phyloP scores from a whole-genome alignment of 139 green algal genomes.

The Edaphochlamys debaryana region DNA sequence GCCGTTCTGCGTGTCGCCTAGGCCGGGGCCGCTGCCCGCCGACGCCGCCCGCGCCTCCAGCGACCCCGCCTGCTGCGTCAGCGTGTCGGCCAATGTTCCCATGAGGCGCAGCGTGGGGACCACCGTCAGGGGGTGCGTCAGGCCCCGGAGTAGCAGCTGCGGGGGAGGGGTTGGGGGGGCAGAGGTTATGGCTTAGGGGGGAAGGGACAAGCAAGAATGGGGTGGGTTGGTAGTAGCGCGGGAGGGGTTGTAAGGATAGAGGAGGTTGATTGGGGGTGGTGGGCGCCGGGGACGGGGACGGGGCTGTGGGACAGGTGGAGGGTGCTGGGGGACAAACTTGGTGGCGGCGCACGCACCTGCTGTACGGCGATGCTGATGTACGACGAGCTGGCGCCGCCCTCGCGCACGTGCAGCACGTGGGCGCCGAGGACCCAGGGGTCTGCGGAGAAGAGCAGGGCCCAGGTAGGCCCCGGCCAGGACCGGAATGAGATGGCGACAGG shows the following conservation, averaged over 20 bases:
- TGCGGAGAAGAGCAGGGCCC: not conserved
- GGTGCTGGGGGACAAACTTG: not conserved
- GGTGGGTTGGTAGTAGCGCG: not conserved
- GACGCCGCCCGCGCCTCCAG: constrained; percentile 11
- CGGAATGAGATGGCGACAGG: not conserved
- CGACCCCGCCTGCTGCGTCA: constrained; percentile 34
- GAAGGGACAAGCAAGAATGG: not conserved
- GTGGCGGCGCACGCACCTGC: not conserved
- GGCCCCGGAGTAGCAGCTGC: constrained; percentile 87
- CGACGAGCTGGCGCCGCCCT: not conserved
- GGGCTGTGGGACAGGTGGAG: not conserved
- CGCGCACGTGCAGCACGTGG: constrained; percentile 38
- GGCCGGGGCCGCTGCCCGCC: not conserved
- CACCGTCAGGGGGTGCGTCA: constrained; percentile 75
- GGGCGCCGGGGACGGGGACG: not conserved
- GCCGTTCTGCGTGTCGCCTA: no score
- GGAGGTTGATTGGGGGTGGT: not conserved
- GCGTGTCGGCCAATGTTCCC: constrained; percentile 42
- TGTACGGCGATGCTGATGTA: constrained; percentile 28
- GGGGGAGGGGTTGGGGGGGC: constrained; percentile 64
- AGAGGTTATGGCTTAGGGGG: not conserved
- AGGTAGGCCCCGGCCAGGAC: not conserved
- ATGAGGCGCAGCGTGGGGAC: constrained; percentile 65
- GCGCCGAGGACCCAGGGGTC: constrained; percentile 44
- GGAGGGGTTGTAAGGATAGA: not conserved